Conservation (phyloP, 2,329 filamentous ascomycete genomes). For the Bipolaris gigantea region DNA sequence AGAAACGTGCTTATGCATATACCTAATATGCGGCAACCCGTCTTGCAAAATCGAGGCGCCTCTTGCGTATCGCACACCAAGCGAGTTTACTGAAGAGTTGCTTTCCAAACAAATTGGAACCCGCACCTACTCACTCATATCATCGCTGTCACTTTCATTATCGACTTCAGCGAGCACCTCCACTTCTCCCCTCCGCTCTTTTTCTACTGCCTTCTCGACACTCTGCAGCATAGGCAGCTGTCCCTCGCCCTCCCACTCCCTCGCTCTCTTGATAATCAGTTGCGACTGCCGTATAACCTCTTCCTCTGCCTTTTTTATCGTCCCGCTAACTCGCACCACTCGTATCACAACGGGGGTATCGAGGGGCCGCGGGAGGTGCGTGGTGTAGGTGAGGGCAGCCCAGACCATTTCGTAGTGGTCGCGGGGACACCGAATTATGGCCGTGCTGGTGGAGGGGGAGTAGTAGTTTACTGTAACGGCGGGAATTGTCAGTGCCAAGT, state of each 20-base stretch:
- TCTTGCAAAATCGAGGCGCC: neutral
- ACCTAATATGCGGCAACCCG: no score
- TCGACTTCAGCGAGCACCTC: constrained; percentile 24
- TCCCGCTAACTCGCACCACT: constrained; percentile 86
- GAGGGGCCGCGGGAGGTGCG: constrained; percentile 63
- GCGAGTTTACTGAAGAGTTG: neutral
- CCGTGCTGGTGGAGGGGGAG: constrained; percentile 88
- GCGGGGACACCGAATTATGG: constrained; percentile 82
- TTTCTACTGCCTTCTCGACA: constrained; percentile 29
- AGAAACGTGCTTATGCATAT: neutral
- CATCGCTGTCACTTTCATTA: constrained; percentile 20
- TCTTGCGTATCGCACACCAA: no score
- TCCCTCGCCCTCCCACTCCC: constrained; percentile 46
- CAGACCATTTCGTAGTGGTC: constrained; percentile 85
- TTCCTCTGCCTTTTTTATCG: constrained; percentile 88
- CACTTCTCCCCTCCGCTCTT: constrained; percentile 19
- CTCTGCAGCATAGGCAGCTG: constrained; percentile 21
- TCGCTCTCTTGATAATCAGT: constrained; percentile 68
- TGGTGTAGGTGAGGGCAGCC: constrained; percentile 83
- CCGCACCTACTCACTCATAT: constrained; percentile 24
- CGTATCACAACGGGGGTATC: constrained; percentile 73
- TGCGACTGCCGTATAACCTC: constrained; percentile 81
- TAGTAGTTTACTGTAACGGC: constrained; percentile 78
- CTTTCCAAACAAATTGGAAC: neutral
- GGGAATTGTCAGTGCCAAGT: neutral